These are phyloP conservation scores for Antrodiella citrinella DNA, from an alignment of 768 basidiomycete species.

Conservation along the genomic window DNA sequence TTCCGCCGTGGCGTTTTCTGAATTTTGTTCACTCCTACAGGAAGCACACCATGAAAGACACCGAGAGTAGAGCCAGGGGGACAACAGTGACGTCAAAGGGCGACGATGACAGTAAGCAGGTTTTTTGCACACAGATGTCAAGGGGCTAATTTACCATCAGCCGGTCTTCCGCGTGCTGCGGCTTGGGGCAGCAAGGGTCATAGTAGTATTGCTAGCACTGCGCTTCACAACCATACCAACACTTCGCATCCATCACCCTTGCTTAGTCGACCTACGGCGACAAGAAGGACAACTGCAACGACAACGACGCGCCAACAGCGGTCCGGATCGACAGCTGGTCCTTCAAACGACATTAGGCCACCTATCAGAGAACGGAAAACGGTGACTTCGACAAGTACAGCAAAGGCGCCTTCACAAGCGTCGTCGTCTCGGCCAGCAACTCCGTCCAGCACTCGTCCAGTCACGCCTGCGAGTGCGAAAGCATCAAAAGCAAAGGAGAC, in stretches of 20 bases:
- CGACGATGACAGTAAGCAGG: slow-evolving; percentile 45
- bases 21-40: slow-evolving; percentile 32
- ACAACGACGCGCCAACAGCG: slow-evolving; percentile 42
- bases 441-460: slow-evolving; percentile 37
- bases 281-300: slow-evolving; percentile 12
- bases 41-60: slow-evolving; percentile 90
- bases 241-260: slow-evolving; percentile 6
- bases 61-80: slow-evolving; percentile 57
- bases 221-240: slow-evolving; percentile 22
- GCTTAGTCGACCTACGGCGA: slow-evolving; percentile 14
- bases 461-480: slow-evolving; percentile 37
- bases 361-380: slow-evolving; percentile 34
- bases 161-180: slow-evolving; percentile 53
- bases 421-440: slow-evolving; percentile 54
- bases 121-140: not conserved
- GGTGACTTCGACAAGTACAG: slow-evolving; percentile 19
- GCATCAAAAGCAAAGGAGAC: slow-evolving; percentile 32
- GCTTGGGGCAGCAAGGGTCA: slow-evolving; percentile 33
- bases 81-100: slow-evolving; percentile 44
- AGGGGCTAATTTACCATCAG: slow-evolving; percentile 2
- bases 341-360: slow-evolving; percentile 12
- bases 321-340: slow-evolving; percentile 22
- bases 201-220: slow-evolving; percentile 15
- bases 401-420: slow-evolving; percentile 38
- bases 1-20: slow-evolving; percentile 25